phyloP scores from a whole-genome alignment of 2,329 filamentous ascomycete species.

The Monosporascus sp. region DNA sequence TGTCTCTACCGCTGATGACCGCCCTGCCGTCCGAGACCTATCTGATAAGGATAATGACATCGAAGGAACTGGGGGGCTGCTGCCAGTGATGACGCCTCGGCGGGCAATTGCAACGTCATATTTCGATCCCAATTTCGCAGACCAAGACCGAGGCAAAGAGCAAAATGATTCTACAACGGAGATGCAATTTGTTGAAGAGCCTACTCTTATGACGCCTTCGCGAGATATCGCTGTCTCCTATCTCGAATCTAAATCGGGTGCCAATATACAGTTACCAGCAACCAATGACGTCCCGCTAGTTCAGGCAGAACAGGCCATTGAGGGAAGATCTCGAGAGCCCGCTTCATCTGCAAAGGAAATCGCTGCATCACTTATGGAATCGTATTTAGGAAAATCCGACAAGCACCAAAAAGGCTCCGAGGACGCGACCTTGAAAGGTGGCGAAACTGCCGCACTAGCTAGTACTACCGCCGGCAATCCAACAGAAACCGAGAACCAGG shows the following conservation, averaged over 20 bases:
- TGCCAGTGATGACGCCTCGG: constrained; percentile 9
- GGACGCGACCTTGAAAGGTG: constrained; percentile 4
- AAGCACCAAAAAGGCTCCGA: constrained; percentile 7
- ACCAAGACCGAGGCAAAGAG: constrained; percentile 1
- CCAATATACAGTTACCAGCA: background rate
- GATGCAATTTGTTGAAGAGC: background rate
- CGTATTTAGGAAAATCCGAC: constrained; percentile 3
- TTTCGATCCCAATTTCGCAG: constrained; percentile 6
- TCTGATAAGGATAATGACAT: background rate
- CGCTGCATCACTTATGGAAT: constrained; percentile 18
- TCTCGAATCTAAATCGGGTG: constrained; percentile 3
- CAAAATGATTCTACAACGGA: background rate
- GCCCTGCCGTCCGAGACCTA: constrained; percentile 12
- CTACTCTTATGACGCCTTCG: background rate
- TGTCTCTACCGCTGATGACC: constrained; percentile 16
- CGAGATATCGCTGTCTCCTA: constrained; percentile 3
- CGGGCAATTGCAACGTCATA: constrained; percentile 13
- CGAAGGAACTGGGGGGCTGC: constrained; percentile 6
- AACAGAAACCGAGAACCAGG: constrained; percentile 8
- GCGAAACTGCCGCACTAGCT: constrained; percentile 16
- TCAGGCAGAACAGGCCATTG: constrained; percentile 1
- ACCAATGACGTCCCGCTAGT: background rate
- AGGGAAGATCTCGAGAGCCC: constrained; percentile 1
- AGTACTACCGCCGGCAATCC: constrained; percentile 5
- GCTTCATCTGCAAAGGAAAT: constrained; percentile 14